Evolutionary conservation across 441 rosid genomes (phyloP).

Genomic region (Francoa sonchifolia): DNA sequence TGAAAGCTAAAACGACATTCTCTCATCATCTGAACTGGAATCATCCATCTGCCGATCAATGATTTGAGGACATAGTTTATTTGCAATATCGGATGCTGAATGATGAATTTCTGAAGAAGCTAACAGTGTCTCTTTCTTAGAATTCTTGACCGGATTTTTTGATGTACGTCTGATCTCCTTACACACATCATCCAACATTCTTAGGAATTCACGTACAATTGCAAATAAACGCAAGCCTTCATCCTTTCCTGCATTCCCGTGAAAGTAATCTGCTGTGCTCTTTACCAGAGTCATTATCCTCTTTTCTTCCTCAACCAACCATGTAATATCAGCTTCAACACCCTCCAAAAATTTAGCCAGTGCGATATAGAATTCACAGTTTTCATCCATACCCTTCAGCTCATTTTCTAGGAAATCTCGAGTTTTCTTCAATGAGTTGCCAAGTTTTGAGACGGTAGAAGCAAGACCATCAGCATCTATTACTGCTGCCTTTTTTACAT

Average conservation of each 20-base stretch:
- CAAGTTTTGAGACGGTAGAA: slow-evolving; percentile 55
- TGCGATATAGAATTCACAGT: slow-evolving; percentile 50
- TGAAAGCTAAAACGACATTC: not conserved
- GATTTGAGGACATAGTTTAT: slow-evolving; percentile 53
- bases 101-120: slow-evolving; percentile 23
- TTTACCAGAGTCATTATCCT: slow-evolving; percentile 74
- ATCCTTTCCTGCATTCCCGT: slow-evolving; percentile 81
- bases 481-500: slow-evolving; percentile 76
- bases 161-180: slow-evolving; percentile 46
- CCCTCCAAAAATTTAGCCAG: slow-evolving; percentile 59
- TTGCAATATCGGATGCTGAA: slow-evolving; percentile 22
- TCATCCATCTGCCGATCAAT: slow-evolving; percentile 31
- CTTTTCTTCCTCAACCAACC: slow-evolving; percentile 61
- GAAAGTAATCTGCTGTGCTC: slow-evolving; percentile 95
- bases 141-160: slow-evolving; percentile 16
- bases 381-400: slow-evolving; percentile 51
- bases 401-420: slow-evolving; percentile 57
- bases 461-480: slow-evolving; percentile 71
- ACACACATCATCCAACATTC: slow-evolving; percentile 78
- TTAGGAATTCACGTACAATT: slow-evolving; percentile 70
- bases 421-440: slow-evolving; percentile 40
- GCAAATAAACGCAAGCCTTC: slow-evolving; percentile 82
- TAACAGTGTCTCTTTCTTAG: slow-evolving; percentile 28
- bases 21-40: slow-evolving; percentile 54
- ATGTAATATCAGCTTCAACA: slow-evolving; percentile 50